Percentiles rank a stretch among this genome's conserved stretches.
These are phyloP conservation scores for Ulmus americana DNA, from an alignment of 331 rosid species.

Conservation along the genomic window DNA sequence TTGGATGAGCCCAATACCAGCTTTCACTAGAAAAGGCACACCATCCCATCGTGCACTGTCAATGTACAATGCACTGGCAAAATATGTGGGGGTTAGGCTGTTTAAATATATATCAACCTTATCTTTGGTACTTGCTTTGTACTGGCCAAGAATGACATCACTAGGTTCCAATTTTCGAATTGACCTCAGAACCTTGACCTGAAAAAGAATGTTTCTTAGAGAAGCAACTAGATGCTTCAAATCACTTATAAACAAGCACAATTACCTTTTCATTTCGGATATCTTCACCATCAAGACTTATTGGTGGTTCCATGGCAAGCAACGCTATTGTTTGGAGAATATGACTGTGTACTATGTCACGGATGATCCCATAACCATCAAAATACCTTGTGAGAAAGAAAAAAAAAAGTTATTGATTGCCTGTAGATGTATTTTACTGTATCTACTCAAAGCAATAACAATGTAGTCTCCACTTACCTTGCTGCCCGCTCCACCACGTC, in stretches of 20 bases:
- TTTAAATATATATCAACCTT: constrained; percentile 42
- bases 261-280: constrained; percentile 89
- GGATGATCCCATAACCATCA: constrained; percentile 74
- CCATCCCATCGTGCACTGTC: constrained; percentile 99
- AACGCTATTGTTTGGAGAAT: constrained; percentile 81
- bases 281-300: constrained; percentile 85
- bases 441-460: constrained; percentile 24
- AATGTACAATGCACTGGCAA: constrained; percentile 69
- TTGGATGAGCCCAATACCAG: constrained; percentile 85
- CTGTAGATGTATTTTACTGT: neutral
- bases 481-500: constrained; percentile 58
- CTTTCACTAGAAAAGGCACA: constrained; percentile 81
- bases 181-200: constrained; percentile 86
- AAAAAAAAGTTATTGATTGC: neutral
- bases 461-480: constrained; percentile 47
- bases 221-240: constrained; percentile 8
- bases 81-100: constrained; percentile 76
- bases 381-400: constrained; percentile 52
- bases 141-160: constrained; percentile 82
- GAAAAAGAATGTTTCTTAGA: constrained; percentile 32
- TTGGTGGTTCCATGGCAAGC: constrained; percentile 95
- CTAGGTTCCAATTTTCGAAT: constrained; percentile 68
- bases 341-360: constrained; percentile 86
- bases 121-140: constrained; percentile 52
- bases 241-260: constrained; percentile 10